Evolutionary conservation across 2,329 filamentous ascomycete species (phyloP).

Genomic region (Penicillium paneum): DNA sequence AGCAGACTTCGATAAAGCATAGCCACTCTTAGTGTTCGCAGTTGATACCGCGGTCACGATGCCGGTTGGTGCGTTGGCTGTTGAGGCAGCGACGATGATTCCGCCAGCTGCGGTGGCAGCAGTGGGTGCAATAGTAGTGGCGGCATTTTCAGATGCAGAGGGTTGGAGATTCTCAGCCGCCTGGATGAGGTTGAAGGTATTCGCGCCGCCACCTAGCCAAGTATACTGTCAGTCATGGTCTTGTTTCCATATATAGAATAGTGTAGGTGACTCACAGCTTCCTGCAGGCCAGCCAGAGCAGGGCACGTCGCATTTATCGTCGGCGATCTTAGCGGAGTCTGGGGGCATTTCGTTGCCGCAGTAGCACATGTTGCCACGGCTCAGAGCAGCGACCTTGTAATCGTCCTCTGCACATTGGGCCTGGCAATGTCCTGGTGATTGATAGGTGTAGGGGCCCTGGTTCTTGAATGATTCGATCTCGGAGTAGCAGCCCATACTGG

Average conservation of each 20-base stretch:
- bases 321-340: conserved; percentile 12
- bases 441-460: conserved; percentile 5
- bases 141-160: conserved; percentile 3
- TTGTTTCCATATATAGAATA: not conserved
- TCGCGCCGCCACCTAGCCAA: conserved; percentile 17
- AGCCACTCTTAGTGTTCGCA: conserved; percentile 8
- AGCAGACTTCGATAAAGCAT: conserved; percentile 5
- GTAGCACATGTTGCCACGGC: conserved; percentile 19
- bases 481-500: conserved; percentile 20
- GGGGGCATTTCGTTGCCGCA: conserved; percentile 24
- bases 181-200: conserved; percentile 18
- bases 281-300: conserved; percentile 23
- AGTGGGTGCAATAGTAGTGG: not conserved
- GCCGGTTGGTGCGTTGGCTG: conserved; percentile 9
- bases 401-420: conserved; percentile 10
- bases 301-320: conserved; percentile 18
- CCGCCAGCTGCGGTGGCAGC: conserved; percentile 20
- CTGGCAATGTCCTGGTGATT: conserved; percentile 17
- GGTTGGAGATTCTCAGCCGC: conserved; percentile 2
- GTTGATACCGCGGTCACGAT: conserved; percentile 23
- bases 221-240: not conserved
- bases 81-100: conserved; percentile 21
- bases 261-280: conserved; percentile 18
- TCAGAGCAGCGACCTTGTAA: conserved; percentile 20
- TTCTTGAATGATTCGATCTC: conserved; percentile 8